Percentiles rank a stretch among this genome's conserved stretches.
These are phyloP conservation scores for Rickenella mellea DNA, from an alignment of 768 basidiomycete species.

Conservation along the genomic window DNA sequence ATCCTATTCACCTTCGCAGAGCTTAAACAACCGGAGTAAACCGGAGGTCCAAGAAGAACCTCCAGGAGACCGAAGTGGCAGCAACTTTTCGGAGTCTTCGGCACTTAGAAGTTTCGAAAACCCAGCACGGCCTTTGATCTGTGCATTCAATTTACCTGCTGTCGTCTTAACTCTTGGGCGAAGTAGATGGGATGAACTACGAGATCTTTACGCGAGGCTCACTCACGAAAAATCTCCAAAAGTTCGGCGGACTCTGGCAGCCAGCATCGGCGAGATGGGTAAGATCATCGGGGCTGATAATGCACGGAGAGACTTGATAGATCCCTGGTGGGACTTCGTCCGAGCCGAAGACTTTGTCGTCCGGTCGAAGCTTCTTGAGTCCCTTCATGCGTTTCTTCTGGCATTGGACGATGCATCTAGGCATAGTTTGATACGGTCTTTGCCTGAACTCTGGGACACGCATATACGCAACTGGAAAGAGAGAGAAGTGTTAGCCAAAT, in stretches of 20 bases:
- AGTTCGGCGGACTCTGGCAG: constrained; percentile 74
- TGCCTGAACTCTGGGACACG: constrained; percentile 47
- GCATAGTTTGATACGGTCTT: constrained; percentile 28
- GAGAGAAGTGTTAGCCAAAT: constrained; percentile 56
- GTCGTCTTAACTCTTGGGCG: constrained; percentile 76
- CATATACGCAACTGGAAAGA: constrained; percentile 69
- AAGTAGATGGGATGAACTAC: constrained; percentile 64
- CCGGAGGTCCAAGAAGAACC: too few relatives aligned
- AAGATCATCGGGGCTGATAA: constrained; percentile 71
- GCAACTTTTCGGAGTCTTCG: neutral
- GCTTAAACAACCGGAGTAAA: too few relatives aligned
- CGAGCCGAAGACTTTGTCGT: constrained; percentile 57
- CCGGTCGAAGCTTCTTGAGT: constrained; percentile 61
- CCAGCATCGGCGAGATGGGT: constrained; percentile 83
- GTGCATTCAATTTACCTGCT: constrained; percentile 88
- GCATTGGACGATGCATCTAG: constrained; percentile 40
- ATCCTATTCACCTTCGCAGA: neutral
- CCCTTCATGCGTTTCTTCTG: constrained; percentile 44
- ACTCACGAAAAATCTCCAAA: constrained; percentile 49
- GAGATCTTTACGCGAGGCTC: constrained; percentile 57
- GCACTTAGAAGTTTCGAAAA: constrained; percentile 34
- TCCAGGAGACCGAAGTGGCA: neutral
- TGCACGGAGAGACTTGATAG: constrained; percentile 57
- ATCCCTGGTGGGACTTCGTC: constrained; percentile 59
- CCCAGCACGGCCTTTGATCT: constrained; percentile 64